Base-by-base conservation (phyloP, 2,329 filamentous ascomycete species). In the Monosporascus sp. region DNA sequence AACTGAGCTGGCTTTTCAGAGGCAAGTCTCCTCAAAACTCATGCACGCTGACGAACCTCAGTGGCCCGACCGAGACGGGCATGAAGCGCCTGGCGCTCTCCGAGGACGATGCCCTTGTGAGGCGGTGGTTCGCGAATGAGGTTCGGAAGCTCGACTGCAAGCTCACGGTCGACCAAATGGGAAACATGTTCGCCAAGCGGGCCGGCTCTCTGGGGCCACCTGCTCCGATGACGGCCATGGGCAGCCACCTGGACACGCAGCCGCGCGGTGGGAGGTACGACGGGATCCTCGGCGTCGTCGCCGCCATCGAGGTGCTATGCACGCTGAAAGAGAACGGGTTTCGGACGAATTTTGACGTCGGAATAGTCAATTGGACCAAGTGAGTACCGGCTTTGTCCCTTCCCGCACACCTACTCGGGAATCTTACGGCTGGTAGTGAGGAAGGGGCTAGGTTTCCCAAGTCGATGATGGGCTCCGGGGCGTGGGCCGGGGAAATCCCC, bases 361-460 rank as follows among this genome's bases (percentile, higher is more conserved):
- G 87, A 1, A 81, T 91, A 1, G 82, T 92, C 2, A 90, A 91
- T 63, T 90, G 86, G 87, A 91, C 87, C 2, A 89, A 89, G 65
- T 68, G 56, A 9, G 58, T 50, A 39, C 49, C n/a, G 7, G 27
- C 9, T 14, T 31, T 31, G 27, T 31, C 27, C 27, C 9, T 27
- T 31, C 9, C 27, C 11, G 27, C 11, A 31, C 27, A 31, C 9
- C 27, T 14, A 31, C 27, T 31, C 27, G 3, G 27, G 27, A 14
- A 14, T 31, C 27, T 31, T 31, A 6, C n/a, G 38, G 20, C 24
- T 8, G 17, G 53, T 25, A 87, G 84, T 63, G 89, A 94, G 72
- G 90, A 94, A 71, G 89, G 89, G 3, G 89, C 89, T 1, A 80
- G 89, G 0, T 93, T 93, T 58, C 88, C 89, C 0, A 83, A 84